Percentiles rank a stretch among this genome's conserved stretches.
Evolutionary conservation across 2,329 filamentous ascomycete species (phyloP).

Genomic region (Penicillium sp.): DNA sequence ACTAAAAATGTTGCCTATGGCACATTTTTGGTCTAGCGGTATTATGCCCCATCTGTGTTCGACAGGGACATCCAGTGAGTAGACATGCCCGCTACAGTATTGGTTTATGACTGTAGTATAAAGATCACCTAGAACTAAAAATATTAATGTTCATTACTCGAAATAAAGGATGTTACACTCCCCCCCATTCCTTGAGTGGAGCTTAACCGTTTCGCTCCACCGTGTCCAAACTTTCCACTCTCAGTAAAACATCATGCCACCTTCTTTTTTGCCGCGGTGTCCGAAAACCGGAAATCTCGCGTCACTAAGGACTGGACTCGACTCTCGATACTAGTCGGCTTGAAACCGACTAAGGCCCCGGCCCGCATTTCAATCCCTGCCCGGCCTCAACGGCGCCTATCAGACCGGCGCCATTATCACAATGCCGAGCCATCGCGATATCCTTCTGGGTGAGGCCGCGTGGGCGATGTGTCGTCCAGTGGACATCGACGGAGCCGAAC

Average conservation of each 20-base stretch:
- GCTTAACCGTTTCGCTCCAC: constrained; percentile 9
- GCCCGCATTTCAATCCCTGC: constrained; percentile 41
- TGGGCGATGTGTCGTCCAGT: constrained; percentile 50
- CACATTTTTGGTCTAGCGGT: too few relatives aligned
- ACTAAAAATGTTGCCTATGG: too few relatives aligned
- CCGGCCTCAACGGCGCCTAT: constrained; percentile 42
- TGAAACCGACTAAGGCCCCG: constrained; percentile 6
- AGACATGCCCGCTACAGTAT: too few relatives aligned
- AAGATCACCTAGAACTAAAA: too few relatives aligned
- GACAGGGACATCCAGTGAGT: too few relatives aligned
- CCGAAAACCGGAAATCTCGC: neutral
- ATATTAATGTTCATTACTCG: too few relatives aligned
- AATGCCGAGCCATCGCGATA: constrained; percentile 44
- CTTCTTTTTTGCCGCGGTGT: neutral
- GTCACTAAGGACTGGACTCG: too few relatives aligned
- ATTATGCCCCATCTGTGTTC: too few relatives aligned
- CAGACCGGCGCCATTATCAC: constrained; percentile 43
- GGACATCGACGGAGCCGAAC: constrained; percentile 46
- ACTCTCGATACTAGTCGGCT: neutral
- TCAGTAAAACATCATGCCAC: constrained; percentile 11
- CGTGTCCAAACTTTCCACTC: constrained; percentile 6
- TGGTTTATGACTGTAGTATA: too few relatives aligned
- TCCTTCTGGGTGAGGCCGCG: constrained; percentile 49
- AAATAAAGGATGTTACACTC: too few relatives aligned
- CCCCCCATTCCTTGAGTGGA: neutral